These are phyloP conservation scores for Xylariaceae sp. DNA, from an alignment of 2,329 filamentous ascomycete genomes.

Conservation along the genomic window DNA sequence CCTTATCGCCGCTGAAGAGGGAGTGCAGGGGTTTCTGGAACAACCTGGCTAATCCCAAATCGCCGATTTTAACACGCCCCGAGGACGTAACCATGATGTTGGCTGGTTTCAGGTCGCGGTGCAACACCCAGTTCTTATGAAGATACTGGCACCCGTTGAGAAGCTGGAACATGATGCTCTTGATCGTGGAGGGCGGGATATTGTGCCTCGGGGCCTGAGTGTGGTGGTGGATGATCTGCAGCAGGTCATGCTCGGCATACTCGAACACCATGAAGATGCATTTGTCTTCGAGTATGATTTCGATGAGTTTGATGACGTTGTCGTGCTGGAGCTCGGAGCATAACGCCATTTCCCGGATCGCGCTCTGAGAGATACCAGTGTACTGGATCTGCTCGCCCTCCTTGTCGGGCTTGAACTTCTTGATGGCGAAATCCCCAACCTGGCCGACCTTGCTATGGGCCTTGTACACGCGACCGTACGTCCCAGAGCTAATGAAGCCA, in stretches of 20 bases:
- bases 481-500: conserved; percentile 96
- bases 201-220: conserved; percentile 83
- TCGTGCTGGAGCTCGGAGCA: conserved; percentile 87
- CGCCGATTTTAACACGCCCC: conserved; percentile 91
- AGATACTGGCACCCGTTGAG: conserved; percentile 93
- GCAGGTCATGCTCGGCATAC: conserved; percentile 93
- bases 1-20: conserved; percentile 91
- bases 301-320: conserved; percentile 86
- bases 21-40: conserved; percentile 93
- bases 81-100: conserved; percentile 97
- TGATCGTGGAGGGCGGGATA: conserved; percentile 84
- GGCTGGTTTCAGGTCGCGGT: conserved; percentile 93
- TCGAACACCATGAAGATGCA: conserved; percentile 99
- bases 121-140: conserved; percentile 94
- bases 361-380: conserved; percentile 95
- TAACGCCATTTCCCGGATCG: conserved; percentile 94
- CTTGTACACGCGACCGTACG: conserved; percentile 98
- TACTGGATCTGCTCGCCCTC: conserved; percentile 94
- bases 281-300: conserved; percentile 97
- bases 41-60: conserved; percentile 84
- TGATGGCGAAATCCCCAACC: conserved; percentile 90
- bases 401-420: conserved; percentile 99
- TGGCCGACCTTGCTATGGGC: conserved; percentile 73
- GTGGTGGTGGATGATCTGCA: conserved; percentile 98
- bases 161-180: conserved; percentile 93